These are phyloP conservation scores for Vanilla planifolia DNA, from an alignment of 106 monocot genomes.

Conservation along the genomic window DNA sequence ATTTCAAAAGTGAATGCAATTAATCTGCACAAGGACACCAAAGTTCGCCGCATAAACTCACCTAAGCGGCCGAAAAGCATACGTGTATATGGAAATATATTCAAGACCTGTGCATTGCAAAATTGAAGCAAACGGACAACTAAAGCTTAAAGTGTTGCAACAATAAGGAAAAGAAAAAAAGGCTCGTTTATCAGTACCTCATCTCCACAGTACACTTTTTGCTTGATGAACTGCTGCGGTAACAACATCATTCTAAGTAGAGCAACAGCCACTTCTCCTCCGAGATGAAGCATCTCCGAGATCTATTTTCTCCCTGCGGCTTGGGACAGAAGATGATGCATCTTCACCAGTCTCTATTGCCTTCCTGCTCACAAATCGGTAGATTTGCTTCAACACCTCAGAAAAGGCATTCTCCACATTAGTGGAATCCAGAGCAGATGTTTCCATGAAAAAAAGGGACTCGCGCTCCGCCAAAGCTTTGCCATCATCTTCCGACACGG, in stretches of 20 bases:
- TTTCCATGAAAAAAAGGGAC: conserved; percentile 51
- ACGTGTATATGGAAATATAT: too few relatives aligned
- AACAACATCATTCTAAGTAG: neutral
- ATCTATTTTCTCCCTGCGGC: conserved; percentile 46
- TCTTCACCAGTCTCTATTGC: conserved; percentile 38
- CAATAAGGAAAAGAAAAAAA: too few relatives aligned
- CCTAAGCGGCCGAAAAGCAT: too few relatives aligned
- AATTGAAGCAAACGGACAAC: too few relatives aligned
- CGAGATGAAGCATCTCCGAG: conserved; percentile 36
- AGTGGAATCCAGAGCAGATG: conserved; percentile 42
- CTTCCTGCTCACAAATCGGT: conserved; percentile 37
- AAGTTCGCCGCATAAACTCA: too few relatives aligned
- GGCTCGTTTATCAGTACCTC: too few relatives aligned
- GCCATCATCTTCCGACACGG: conserved; percentile 47
- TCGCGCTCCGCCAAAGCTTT: conserved; percentile 38
- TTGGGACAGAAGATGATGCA: conserved; percentile 16
- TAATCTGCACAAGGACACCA: too few relatives aligned
- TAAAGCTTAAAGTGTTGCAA: too few relatives aligned
- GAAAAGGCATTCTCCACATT: conserved; percentile 50
- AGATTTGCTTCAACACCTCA: conserved; percentile 49
- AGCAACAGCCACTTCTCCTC: conserved; percentile 35
- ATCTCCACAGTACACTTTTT: too few relatives aligned
- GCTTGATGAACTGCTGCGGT: too few relatives aligned
- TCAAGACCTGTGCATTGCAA: too few relatives aligned
- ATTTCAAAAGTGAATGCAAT: too few relatives aligned